Base-by-base conservation (phyloP, 768 basidiomycete species). In the Agrocybe praecox region DNA sequence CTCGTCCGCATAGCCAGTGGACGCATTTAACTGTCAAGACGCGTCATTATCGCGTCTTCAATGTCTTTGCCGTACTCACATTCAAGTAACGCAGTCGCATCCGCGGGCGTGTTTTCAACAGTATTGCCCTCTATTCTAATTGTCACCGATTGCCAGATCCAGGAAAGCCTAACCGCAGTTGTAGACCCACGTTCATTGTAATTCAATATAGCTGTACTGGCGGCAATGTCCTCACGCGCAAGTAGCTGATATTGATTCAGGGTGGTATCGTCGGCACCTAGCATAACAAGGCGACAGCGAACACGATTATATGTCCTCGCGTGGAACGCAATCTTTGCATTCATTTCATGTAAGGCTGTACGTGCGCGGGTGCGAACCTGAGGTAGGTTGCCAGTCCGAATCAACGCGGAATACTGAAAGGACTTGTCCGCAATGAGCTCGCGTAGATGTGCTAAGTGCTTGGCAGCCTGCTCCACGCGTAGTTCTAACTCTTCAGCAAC, bases 151-250 rank as follows among this genome's bases (percentile, higher is more conserved):
- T 52, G 36, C 51, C 51, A 52, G 9, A 52, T 52, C 51, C 51
- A 52, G 1, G 51, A 52, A 2, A 52, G 24, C 4, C 24, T 34
- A 14, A 52, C 10, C 17, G 21, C 26, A 1, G 40, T 44, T 2
- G 40, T 43, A 3, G 36, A 40, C 2, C 51, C 51, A 26, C 40
- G 42, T 43, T 15, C 14, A 22, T 52, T 52, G 7, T 24, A 43
- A 52, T 52, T 23, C 2, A 52, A 12, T 8, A 52, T 52, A 7
- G 51, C 51, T 10, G 51, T 52, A 40, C 51, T 52, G 1, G 51
- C 5, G n/a, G 14, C 19, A 6, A 51, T 11, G 40, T 51, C 50
- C 34, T 18, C 36, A 11, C 22, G 33, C 2, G 43, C 6, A 8
- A 52, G 42, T 11, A 45, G 15, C 29, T 21, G 51, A 21, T 42